Evolutionary conservation across 2,329 filamentous ascomycete genomes (phyloP).

Genomic region (Botryotinia globosa): DNA sequence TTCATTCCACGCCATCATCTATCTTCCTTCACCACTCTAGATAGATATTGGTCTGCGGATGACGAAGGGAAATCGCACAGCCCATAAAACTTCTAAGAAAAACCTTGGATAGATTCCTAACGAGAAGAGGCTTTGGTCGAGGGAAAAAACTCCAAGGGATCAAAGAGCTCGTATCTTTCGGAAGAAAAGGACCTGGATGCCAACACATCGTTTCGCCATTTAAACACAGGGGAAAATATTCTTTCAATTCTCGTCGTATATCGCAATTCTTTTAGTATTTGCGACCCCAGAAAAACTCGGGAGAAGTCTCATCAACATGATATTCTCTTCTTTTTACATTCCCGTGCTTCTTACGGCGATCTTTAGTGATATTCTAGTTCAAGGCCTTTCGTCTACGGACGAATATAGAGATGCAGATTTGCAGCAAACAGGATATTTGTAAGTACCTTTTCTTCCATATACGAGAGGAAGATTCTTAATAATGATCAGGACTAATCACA

Average conservation of each 20-base stretch:
- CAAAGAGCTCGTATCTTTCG: neutral
- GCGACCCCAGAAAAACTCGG: neutral
- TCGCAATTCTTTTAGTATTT: neutral
- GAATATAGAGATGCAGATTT: conserved; percentile 18
- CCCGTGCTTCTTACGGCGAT: neutral
- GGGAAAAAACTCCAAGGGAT: neutral
- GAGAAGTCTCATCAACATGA: neutral
- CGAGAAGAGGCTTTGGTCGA: neutral
- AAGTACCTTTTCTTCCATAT: neutral
- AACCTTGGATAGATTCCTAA: neutral
- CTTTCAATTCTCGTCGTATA: neutral
- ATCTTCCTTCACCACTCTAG: neutral
- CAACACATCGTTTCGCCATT: neutral
- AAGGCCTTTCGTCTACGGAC: conserved; percentile 3
- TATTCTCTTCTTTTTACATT: neutral
- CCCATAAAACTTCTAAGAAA: neutral
- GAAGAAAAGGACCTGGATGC: neutral
- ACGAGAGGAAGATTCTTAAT: neutral
- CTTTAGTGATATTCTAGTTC: neutral
- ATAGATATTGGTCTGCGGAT: neutral
- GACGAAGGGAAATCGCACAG: neutral
- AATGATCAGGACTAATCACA: conserved; percentile 47
- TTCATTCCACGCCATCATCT: neutral
- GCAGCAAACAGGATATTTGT: conserved; percentile 16
- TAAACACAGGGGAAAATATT: neutral